Percentiles rank a stretch among this genome's conserved stretches.
Conservation (phyloP, 352 stramenopile species). For the Globisporangium acanthophoron region DNA sequence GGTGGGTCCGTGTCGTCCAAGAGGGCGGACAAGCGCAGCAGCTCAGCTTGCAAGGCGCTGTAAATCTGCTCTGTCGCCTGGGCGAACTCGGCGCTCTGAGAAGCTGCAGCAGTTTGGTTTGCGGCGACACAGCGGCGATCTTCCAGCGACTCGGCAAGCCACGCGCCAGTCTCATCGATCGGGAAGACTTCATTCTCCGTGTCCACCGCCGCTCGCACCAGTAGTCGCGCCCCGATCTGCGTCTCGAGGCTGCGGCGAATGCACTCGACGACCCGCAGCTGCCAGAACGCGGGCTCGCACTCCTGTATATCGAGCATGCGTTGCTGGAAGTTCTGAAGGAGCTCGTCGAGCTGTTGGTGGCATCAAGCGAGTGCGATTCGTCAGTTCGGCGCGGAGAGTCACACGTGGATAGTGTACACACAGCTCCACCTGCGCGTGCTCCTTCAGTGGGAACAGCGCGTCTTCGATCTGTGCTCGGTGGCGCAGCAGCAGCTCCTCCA, state of each 20-base stretch:
- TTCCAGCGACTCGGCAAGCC: not conserved
- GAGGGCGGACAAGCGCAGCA: slow-evolving; percentile 4
- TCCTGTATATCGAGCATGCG: slow-evolving; percentile 22
- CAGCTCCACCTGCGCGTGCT: slow-evolving; percentile 23
- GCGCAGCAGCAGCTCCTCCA: slow-evolving; percentile 45
- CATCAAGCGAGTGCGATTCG: not conserved
- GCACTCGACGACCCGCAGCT: slow-evolving; percentile 36
- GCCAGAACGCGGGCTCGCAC: slow-evolving; percentile 49
- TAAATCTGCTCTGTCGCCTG: slow-evolving; percentile 5
- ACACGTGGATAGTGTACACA: not conserved
- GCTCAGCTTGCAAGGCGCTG: slow-evolving; percentile 1
- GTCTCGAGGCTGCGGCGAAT: slow-evolving; percentile 23
- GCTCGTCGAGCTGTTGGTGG: slow-evolving; percentile 17
- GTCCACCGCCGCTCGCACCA: not conserved
- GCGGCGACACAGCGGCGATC: not conserved
- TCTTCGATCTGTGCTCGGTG: slow-evolving; percentile 35
- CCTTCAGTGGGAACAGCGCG: slow-evolving; percentile 24
- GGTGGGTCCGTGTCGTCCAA: not conserved
- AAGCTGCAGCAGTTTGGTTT: not conserved
- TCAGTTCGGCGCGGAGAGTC: not conserved
- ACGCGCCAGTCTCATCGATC: not conserved
- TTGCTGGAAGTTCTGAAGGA: slow-evolving; percentile 26
- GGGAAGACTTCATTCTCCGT: not conserved
- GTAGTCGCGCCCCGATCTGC: slow-evolving; percentile 2
- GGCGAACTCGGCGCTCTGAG: not conserved